A percentile compares a stretch with the other conserved stretches of the same genome.
Evolutionary conservation across 2,329 filamentous ascomycete species (phyloP).

Genomic region (Fusarium buxicola): DNA sequence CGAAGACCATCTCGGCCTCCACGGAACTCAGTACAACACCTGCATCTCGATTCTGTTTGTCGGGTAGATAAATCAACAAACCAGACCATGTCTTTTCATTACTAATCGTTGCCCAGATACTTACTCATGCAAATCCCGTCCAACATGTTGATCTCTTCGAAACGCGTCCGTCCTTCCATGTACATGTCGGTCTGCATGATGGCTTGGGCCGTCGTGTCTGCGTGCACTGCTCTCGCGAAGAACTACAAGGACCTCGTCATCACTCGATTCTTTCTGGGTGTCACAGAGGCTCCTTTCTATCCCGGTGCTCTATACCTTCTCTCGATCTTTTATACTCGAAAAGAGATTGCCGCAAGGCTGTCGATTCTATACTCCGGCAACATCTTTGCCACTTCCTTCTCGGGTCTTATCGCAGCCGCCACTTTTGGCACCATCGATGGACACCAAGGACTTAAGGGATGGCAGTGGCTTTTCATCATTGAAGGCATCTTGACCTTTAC

Average conservation of each 20-base stretch:
- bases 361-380: conserved; percentile 58
- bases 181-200: conserved; percentile 56
- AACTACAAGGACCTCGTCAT: conserved; percentile 56
- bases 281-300: conserved; percentile 55
- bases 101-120: conserved; percentile 26
- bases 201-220: conserved; percentile 55
- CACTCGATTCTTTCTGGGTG: conserved; percentile 54
- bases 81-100: accelerated
- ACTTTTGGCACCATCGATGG: conserved; percentile 52
- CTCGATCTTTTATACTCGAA: conserved; percentile 65
- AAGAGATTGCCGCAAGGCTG: conserved; percentile 56
- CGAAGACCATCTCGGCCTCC: conserved; percentile 62
- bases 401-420: conserved; percentile 57
- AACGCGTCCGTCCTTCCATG: conserved; percentile 55
- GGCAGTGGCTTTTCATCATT: conserved; percentile 52
- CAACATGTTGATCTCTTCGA: conserved; percentile 53
- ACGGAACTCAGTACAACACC: conserved; percentile 51
- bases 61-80: conserved; percentile 48
- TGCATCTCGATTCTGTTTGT: conserved; percentile 52
- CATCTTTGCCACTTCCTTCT: conserved; percentile 53
- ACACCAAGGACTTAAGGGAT: conserved; percentile 42
- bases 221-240: conserved; percentile 55
- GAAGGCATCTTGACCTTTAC: conserved; percentile 47
- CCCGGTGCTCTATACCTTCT: conserved; percentile 54
- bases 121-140: conserved; percentile 51